Percentiles rank a stretch among this genome's conserved stretches.
Conservation (phyloP, 1,139 yeast genomes). For the Suhomyces atakaporum region DNA sequence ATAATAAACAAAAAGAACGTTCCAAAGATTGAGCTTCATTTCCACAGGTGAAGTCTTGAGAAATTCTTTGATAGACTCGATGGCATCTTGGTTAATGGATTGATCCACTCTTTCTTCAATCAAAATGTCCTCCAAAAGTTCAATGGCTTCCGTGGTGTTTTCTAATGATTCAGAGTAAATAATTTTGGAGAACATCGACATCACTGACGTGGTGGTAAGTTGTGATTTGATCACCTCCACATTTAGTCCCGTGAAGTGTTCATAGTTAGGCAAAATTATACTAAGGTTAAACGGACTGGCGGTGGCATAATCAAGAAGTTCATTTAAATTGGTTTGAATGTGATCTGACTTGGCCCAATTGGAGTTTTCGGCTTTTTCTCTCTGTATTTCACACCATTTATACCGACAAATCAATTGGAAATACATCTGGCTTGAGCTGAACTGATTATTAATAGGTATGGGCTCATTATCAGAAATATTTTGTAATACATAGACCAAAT, state of each 20-base stretch:
- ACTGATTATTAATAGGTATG: background rate
- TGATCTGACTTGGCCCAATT: conserved; percentile 34
- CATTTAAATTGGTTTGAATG: conserved; percentile 27
- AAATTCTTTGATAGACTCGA: conserved; percentile 57
- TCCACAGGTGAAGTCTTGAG: conserved; percentile 64
- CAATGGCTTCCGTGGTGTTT: conserved; percentile 49
- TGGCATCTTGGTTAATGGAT: conserved; percentile 24
- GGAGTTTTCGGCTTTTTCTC: conserved; percentile 33
- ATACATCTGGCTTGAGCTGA: background rate
- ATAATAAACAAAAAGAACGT: conserved; percentile 65
- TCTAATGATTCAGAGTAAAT: conserved; percentile 43
- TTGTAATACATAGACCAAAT: conserved; percentile 5
- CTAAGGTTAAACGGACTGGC: conserved; percentile 13
- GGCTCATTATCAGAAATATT: background rate
- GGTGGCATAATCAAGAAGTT: conserved; percentile 19
- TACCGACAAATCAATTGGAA: conserved; percentile 22
- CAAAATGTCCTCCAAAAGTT: conserved; percentile 57
- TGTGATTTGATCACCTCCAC: conserved; percentile 56
- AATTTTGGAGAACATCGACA: conserved; percentile 64
- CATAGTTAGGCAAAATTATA: conserved; percentile 46
- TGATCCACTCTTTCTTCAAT: conserved; percentile 18
- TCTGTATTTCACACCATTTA: conserved; percentile 38
- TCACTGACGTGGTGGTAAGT: conserved; percentile 64
- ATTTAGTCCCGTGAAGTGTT: conserved; percentile 61
- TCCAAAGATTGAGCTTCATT: conserved; percentile 75